These are phyloP conservation scores for Penicillium cosmopolitanum DNA, from an alignment of 495 filamentous ascomycete species.

Conservation along the genomic window DNA sequence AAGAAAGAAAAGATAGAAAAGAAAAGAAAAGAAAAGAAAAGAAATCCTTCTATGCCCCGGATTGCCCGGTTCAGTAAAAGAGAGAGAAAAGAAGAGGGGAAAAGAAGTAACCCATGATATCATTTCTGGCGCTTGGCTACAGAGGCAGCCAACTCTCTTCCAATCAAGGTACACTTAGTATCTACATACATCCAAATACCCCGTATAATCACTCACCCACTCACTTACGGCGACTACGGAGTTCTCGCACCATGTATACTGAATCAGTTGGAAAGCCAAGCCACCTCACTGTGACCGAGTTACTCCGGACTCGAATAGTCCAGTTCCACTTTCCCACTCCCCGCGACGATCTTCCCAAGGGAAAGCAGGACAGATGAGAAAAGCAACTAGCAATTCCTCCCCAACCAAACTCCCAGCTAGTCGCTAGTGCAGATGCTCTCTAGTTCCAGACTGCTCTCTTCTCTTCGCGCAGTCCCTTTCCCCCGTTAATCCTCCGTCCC, in stretches of 20 bases:
- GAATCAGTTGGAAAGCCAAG: conserved; percentile 8
- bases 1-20: no score
- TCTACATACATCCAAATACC: not conserved
- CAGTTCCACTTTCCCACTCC: conserved; percentile 1
- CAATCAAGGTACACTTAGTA: not conserved
- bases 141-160: not conserved
- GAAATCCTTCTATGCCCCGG: not conserved
- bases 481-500: conserved; percentile 24
- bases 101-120: conserved; percentile 15
- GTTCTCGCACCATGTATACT: not conserved
- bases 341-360: conserved; percentile 13
- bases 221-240: not conserved
- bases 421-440: not conserved
- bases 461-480: conserved; percentile 1
- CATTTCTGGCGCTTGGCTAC: conserved; percentile 7
- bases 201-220: not conserved
- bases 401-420: not conserved
- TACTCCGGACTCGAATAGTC: conserved; percentile 17
- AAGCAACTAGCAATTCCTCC: not conserved
- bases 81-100: not conserved
- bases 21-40: conserved; percentile 23
- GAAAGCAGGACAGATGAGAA: conserved; percentile 3
- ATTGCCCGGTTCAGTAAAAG: not conserved
- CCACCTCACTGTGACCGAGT: conserved; percentile 19
- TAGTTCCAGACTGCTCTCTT: conserved; percentile 5